Evolutionary conservation across 768 basidiomycete species (phyloP).

Genomic region (Cystobasidium onofrii): DNA sequence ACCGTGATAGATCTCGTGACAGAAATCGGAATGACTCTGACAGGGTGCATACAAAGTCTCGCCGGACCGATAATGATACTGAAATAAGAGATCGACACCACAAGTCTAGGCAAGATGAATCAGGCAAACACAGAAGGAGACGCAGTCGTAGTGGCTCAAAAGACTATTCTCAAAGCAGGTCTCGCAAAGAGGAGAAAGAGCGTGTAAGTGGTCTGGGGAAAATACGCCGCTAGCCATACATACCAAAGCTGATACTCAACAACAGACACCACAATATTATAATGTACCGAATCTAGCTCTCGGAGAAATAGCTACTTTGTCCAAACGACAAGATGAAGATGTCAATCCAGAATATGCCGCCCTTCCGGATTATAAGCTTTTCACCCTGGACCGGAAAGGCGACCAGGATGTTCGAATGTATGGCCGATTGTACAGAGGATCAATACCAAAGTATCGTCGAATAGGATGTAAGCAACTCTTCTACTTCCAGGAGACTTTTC

Average conservation of each 20-base stretch:
- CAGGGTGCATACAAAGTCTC: neutral
- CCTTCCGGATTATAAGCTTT: constrained; percentile 20
- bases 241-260: neutral
- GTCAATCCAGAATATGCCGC: neutral
- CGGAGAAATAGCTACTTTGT: neutral
- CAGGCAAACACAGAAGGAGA: neutral
- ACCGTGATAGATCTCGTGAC: neutral
- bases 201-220: neutral
- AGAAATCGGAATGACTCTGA: neutral
- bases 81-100: neutral
- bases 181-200: neutral
- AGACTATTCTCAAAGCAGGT: neutral
- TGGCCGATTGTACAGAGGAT: constrained; percentile 17
- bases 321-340: neutral
- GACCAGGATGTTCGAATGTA: constrained; percentile 29
- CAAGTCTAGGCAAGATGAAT: neutral
- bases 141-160: neutral
- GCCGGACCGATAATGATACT: neutral
- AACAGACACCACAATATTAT: constrained; percentile 4
- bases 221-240: too few relatives aligned
- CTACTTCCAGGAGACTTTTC: neutral
- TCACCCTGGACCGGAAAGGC: constrained; percentile 11
- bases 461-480: constrained; percentile 15
- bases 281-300: constrained; percentile 13
- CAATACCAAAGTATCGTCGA: constrained; percentile 14